Evolutionary conservation across 2,329 filamentous ascomycete genomes (phyloP).

Genomic region (Pestalotiopsis sp.): DNA sequence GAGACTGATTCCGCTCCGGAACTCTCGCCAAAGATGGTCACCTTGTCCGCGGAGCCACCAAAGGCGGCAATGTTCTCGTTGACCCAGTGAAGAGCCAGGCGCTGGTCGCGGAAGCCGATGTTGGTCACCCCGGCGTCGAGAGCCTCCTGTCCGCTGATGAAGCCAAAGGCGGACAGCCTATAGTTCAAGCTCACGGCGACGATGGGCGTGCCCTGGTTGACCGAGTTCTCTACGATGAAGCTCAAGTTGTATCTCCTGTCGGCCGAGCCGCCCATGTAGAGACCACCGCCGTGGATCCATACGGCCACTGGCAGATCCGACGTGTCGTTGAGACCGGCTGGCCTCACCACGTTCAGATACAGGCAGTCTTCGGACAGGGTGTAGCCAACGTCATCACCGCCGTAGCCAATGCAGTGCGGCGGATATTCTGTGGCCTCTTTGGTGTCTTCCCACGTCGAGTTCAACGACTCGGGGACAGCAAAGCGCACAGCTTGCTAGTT

Average conservation of each 20-base stretch:
- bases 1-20: conserved; percentile 46
- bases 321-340: conserved; percentile 19
- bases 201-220: conserved; percentile 45
- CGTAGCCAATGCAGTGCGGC: conserved; percentile 46
- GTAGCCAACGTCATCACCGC: conserved; percentile 27
- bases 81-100: conserved; percentile 46
- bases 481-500: conserved; percentile 38
- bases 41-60: conserved; percentile 39
- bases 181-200: conserved; percentile 52
- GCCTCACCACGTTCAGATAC: conserved; percentile 32
- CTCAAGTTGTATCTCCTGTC: conserved; percentile 62
- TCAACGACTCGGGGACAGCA: conserved; percentile 45
- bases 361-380: conserved; percentile 31
- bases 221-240: conserved; percentile 54
- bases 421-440: conserved; percentile 43
- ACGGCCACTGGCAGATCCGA: conserved; percentile 50
- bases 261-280: conserved; percentile 26
- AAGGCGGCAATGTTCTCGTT: conserved; percentile 35
- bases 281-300: conserved; percentile 56
- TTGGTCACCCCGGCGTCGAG: conserved; percentile 45
- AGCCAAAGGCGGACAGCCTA: conserved; percentile 48
- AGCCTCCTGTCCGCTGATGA: conserved; percentile 43
- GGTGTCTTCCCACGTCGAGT: conserved; percentile 39
- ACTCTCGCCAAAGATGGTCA: conserved; percentile 49
- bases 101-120: conserved; percentile 48